Evolutionary conservation across 768 basidiomycete genomes (phyloP).

Genomic region (Suillus subluteus): DNA sequence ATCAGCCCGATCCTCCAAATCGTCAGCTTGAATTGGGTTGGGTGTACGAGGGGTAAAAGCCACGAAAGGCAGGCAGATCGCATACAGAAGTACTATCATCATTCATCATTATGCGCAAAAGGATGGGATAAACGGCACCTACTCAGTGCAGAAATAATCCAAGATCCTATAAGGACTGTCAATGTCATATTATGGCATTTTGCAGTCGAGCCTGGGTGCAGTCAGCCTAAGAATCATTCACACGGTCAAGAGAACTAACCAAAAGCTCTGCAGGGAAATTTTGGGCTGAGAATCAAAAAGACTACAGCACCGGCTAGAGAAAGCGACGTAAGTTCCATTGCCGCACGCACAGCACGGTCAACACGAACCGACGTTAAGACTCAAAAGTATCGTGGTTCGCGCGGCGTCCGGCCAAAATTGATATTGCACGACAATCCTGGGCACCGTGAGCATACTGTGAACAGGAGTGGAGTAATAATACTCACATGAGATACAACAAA

Average conservation of each 20-base stretch:
- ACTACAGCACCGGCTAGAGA: conserved; percentile 31
- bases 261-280: conserved; percentile 40
- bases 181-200: conserved; percentile 36
- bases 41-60: conserved; percentile 8
- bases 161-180: conserved; percentile 35
- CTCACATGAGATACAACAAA: conserved; percentile 42
- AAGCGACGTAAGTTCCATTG: conserved; percentile 6
- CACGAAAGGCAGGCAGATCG: conserved; percentile 13
- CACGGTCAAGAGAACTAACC: conserved; percentile 24
- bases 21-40: conserved; percentile 22
- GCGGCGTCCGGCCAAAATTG: conserved; percentile 42
- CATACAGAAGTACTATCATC: conserved; percentile 14
- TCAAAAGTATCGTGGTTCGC: conserved; percentile 34
- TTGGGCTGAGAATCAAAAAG: conserved; percentile 34
- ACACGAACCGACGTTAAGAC: conserved; percentile 16
- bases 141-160: conserved; percentile 40
- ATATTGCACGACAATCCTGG: conserved; percentile 44
- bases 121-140: conserved; percentile 20
- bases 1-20: conserved; percentile 13
- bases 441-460: neutral
- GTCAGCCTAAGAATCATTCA: neutral
- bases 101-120: conserved; percentile 1
- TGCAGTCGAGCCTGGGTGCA: conserved; percentile 27
- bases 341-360: neutral
- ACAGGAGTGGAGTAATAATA: neutral